Evolutionary conservation across 2,329 filamentous ascomycete genomes (phyloP), one percentile per base, ranked within the genome.

Genomic region (Penicillium sp.): DNA sequence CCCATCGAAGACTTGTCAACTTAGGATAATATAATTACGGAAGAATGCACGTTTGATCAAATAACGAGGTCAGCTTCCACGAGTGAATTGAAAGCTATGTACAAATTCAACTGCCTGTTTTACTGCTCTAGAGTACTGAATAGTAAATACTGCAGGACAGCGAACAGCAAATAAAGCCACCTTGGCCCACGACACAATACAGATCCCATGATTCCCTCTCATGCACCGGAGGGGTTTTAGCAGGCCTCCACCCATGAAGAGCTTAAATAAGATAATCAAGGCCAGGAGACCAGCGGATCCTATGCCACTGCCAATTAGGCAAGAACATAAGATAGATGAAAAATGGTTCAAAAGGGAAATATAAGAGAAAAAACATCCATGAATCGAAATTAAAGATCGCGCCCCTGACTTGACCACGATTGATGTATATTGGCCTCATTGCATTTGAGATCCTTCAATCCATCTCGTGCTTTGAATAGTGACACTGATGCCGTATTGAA

Each of bases 21-120:
- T 6, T 16, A 16, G 21, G 21, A 5, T 3, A 27, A 29, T 26
- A 19, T 11, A 19, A 39, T 37, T 8, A n/a, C 9, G 33, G 27
- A 45, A 31, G 9, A 24, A 52, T 21, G 24, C 39, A 41, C 19
- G 3, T 39, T 22, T 22, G 9, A 21, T 41, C 39, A 22, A 14
- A 41, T 13, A 22, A 41, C n/a, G 19, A 22, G 39, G 19, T 57
- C 53, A 63, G 57, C 62, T 59, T 57, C 61, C 65, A 56, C 29
- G 31, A 41, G 47, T 53, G 59, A 54, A 58, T 62, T 64, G 49
- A 58, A 55, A 60, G 55, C 57, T 65, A 66, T 66, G 53, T 66
- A 66, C 63, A 66, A 27, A 58, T 62, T 57, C 52, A 55, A 56
- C 50, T 60, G 26, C 27, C 48, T 22, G 47, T 48, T 13, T 45